Conservation (phyloP, 768 basidiomycete genomes). For the Erythrobasidium yunnanense region DNA sequence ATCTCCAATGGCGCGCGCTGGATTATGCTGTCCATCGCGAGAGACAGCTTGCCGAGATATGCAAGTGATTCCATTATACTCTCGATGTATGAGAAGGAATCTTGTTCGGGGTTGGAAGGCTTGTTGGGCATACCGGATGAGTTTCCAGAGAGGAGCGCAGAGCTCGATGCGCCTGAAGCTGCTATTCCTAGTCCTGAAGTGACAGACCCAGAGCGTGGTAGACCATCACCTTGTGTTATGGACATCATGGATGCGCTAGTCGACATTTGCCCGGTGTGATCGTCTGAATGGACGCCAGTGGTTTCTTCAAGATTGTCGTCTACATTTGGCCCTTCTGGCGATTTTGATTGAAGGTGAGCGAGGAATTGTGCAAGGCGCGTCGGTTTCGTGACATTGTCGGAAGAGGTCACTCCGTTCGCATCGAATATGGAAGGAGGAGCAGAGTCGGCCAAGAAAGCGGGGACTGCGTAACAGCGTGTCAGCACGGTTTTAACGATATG, state of each 20-base stretch:
- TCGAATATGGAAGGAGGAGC: slow-evolving; percentile 15
- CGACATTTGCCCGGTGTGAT: background rate
- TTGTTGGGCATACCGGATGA: too few species aligned
- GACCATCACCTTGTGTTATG: background rate
- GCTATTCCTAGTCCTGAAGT: background rate
- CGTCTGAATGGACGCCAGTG: background rate
- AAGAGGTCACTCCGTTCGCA: background rate
- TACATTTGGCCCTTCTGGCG: background rate
- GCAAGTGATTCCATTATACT: slow-evolving; percentile 83
- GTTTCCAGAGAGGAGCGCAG: too few species aligned
- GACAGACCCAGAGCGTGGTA: background rate
- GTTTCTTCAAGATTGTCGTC: slow-evolving; percentile 9
- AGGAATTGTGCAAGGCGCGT: background rate
- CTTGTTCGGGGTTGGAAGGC: slow-evolving; percentile 75
- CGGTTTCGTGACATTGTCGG: background rate
- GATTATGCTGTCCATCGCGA: slow-evolving; percentile 65
- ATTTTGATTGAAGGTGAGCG: background rate
- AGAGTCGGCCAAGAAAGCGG: slow-evolving; percentile 2
- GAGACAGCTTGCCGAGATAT: slow-evolving; percentile 75
- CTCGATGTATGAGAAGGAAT: slow-evolving; percentile 89
- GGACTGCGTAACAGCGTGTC: background rate
- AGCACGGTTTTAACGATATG: background rate
- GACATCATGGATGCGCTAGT: background rate
- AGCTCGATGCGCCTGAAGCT: too few species aligned
- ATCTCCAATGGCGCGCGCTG: slow-evolving; percentile 77